A percentile compares a stretch with the other conserved stretches of the same genome.
Evolutionary conservation across 1,284 basidiomycete genomes (phyloP).

Genomic region (Sporisorium exsertum): DNA sequence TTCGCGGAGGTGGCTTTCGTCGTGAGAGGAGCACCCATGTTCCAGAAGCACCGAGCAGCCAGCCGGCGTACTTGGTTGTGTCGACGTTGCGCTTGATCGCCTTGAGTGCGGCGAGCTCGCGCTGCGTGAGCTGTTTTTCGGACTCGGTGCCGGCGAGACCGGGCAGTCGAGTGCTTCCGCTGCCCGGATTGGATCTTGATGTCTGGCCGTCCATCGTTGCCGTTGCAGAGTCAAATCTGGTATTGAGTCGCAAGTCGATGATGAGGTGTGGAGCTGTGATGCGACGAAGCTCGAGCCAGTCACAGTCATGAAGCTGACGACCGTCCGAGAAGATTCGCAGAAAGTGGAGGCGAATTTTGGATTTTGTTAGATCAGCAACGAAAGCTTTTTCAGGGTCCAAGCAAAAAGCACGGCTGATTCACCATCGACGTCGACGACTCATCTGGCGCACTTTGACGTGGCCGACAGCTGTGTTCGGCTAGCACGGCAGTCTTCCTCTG

Average conservation of each 20-base stretch:
- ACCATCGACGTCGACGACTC: slow-evolving; percentile 28
- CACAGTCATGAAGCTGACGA: background rate
- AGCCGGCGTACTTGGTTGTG: slow-evolving; percentile 44
- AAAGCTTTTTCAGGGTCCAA: background rate
- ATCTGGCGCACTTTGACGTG: slow-evolving; percentile 32
- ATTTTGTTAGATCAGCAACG: background rate
- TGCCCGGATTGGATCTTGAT: background rate
- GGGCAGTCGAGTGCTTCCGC: slow-evolving; percentile 28
- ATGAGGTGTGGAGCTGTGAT: background rate
- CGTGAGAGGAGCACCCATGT: slow-evolving; percentile 25
- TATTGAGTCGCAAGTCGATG: background rate
- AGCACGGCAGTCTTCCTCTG: background rate
- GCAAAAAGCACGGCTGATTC: slow-evolving; percentile 24
- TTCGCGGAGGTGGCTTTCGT: slow-evolving; percentile 31
- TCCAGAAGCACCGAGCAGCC: slow-evolving; percentile 43
- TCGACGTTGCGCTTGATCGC: slow-evolving; percentile 50
- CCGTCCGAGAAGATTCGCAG: background rate
- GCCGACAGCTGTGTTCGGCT: slow-evolving; percentile 2
- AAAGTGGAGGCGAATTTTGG: slow-evolving; percentile 5
- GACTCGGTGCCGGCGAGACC: slow-evolving; percentile 41
- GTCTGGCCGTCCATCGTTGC: slow-evolving; percentile 4
- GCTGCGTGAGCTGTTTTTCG: slow-evolving; percentile 46
- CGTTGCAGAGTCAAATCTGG: background rate
- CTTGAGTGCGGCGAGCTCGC: slow-evolving; percentile 40
- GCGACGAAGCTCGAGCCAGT: background rate